phyloP scores from a whole-genome alignment of 768 basidiomycete species.

The Trametes cinnabarina region DNA sequence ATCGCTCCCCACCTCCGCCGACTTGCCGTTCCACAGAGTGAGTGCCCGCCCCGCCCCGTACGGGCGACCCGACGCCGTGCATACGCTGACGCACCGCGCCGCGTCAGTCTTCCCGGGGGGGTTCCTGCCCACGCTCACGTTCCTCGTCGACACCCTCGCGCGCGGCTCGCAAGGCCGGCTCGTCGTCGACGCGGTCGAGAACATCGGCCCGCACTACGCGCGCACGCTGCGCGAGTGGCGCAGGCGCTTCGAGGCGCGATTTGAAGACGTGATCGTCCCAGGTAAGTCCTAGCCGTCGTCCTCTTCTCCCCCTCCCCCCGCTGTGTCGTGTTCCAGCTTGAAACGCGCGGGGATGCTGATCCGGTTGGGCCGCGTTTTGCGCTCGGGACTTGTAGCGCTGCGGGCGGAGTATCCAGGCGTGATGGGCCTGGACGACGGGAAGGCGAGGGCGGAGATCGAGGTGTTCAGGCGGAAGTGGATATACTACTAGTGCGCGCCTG shows the following conservation, averaged over 20 bases:
- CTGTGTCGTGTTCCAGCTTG: not conserved
- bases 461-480: constrained; percentile 55
- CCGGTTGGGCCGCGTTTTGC: no score
- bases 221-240: constrained; percentile 82
- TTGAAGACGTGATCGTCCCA: constrained; percentile 57
- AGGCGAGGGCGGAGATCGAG: constrained; percentile 51
- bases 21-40: constrained; percentile 3
- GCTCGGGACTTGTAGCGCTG: constrained; percentile 45
- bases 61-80: no score
- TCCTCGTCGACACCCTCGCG: constrained; percentile 48
- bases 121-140: constrained; percentile 62
- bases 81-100: not conserved
- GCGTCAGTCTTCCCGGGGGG: constrained; percentile 65
- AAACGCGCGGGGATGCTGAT: not conserved
- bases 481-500: constrained; percentile 47
- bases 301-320: not conserved
- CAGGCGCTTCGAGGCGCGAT: constrained; percentile 54
- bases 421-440: constrained; percentile 43
- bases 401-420: constrained; percentile 57
- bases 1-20: not conserved
- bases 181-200: constrained; percentile 61
- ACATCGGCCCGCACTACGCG: constrained; percentile 76
- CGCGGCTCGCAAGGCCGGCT: constrained; percentile 53
- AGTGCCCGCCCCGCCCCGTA: no score
- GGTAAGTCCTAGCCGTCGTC: constrained; percentile 30